Evolutionary conservation across 1,284 basidiomycete species (phyloP).

Genomic region (Ceratobasidium sp.): DNA sequence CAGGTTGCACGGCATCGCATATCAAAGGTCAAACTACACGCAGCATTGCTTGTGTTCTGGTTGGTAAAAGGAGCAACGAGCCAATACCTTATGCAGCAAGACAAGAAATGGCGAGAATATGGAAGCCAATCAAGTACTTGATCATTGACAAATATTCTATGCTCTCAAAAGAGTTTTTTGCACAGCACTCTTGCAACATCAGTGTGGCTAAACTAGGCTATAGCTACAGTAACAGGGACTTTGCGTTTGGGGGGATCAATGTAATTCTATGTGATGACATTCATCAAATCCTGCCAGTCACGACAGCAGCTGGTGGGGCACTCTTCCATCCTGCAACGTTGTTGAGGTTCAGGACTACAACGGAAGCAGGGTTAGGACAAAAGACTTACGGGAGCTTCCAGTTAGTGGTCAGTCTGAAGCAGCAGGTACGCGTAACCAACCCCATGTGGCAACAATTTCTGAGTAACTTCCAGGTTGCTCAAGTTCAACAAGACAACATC

Average conservation of each 20-base stretch:
- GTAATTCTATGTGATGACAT: constrained; percentile 60
- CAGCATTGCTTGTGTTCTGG: constrained; percentile 1
- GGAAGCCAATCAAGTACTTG: constrained; percentile 52
- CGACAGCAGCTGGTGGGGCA: too few species aligned
- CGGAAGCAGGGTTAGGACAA: too few species aligned
- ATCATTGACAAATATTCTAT: constrained; percentile 59
- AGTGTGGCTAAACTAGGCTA: constrained; percentile 48
- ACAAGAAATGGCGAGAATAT: constrained; percentile 8
- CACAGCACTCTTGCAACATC: constrained; percentile 52
- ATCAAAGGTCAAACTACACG: constrained; percentile 58
- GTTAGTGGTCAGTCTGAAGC: too few species aligned
- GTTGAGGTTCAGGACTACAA: too few species aligned
- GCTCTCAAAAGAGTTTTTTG: constrained; percentile 55
- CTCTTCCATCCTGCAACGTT: too few species aligned
- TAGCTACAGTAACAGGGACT: background rate
- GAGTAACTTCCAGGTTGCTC: constrained; percentile 51
- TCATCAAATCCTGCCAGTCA: constrained; percentile 2
- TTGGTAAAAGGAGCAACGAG: background rate
- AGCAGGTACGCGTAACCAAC: constrained; percentile 54
- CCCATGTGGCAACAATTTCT: constrained; percentile 58
- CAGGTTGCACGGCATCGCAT: constrained; percentile 53
- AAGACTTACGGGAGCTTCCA: too few species aligned
- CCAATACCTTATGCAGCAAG: background rate
- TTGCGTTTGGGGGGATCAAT: constrained; percentile 56
- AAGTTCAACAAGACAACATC: too few species aligned